A percentile compares a stretch with the other conserved stretches of the same genome.
phyloP scores from a whole-genome alignment of 805 yeast genomes.

The Ogataea naganishii region DNA sequence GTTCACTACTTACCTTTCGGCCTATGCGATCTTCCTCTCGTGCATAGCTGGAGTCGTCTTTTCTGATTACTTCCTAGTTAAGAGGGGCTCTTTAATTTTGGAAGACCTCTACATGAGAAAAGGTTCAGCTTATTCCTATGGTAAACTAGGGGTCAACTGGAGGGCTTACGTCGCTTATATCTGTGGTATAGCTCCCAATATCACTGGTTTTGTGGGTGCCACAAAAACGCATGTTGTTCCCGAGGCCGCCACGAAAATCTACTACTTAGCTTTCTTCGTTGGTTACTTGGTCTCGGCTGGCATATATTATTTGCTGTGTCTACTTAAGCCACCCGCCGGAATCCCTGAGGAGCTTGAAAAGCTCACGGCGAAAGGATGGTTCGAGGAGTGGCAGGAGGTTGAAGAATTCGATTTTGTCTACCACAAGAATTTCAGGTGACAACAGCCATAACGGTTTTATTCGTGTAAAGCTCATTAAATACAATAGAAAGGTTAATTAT shows the following conservation, averaged over 20 bases:
- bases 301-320: conserved; percentile 41
- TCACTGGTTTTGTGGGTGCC: conserved; percentile 48
- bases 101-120: conserved; percentile 25
- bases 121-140: conserved; percentile 28
- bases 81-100: conserved; percentile 31
- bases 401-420: conserved; percentile 50
- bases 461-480: no score
- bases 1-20: conserved; percentile 28
- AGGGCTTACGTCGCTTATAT: conserved; percentile 35
- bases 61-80: conserved; percentile 26
- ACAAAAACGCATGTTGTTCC: conserved; percentile 55
- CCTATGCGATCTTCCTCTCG: conserved; percentile 27
- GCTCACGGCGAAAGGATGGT: conserved; percentile 51
- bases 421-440: no score
- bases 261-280: conserved; percentile 56
- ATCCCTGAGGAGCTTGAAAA: conserved; percentile 27
- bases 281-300: conserved; percentile 52
- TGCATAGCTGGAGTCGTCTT: conserved; percentile 28
- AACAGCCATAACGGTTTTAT: no score
- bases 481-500: no score
- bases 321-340: conserved; percentile 34
- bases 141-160: conserved; percentile 32
- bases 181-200: conserved; percentile 34
- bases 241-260: conserved; percentile 56
- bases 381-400: conserved; percentile 43